Conservation (phyloP, 108 stramenopile genomes). For the Parietichytrium sp. region DNA sequence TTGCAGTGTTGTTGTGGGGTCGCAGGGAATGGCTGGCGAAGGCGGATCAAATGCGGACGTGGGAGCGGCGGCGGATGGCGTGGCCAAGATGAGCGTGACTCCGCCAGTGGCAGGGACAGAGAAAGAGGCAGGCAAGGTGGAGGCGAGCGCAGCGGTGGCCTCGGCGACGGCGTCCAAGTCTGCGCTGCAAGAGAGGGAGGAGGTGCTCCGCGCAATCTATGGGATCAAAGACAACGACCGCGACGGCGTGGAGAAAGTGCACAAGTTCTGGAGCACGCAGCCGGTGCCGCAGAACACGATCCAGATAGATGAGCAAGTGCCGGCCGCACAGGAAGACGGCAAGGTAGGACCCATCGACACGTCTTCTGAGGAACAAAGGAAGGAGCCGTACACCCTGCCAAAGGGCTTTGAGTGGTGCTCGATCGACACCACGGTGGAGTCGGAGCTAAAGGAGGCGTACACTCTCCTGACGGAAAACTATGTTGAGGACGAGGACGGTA, state of each 20-base stretch:
- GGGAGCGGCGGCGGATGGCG: too few species aligned
- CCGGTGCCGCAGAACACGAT: conserved; percentile 53
- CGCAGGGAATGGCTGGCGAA: too few species aligned
- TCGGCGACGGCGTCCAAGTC: too few species aligned
- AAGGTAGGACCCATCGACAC: conserved; percentile 79
- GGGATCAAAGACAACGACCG: too few species aligned
- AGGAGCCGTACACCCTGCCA: conserved; percentile 93
- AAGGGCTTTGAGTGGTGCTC: conserved; percentile 87
- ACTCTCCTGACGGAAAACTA: conserved; percentile 90
- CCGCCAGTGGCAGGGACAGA: too few species aligned
- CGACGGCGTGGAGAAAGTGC: conserved; percentile 49
- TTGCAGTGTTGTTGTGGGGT: too few species aligned
- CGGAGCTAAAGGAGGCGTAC: conserved; percentile 80
- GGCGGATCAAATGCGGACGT: too few species aligned
- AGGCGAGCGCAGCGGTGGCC: too few species aligned
- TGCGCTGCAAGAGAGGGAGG: too few species aligned
- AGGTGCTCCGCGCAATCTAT: too few species aligned
- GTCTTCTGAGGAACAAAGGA: conserved; percentile 69
- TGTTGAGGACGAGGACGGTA: conserved; percentile 95
- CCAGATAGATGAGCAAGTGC: background rate
- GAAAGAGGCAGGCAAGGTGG: too few species aligned
- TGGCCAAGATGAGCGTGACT: too few species aligned
- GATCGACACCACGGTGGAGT: conserved; percentile 72
- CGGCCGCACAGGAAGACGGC: conserved; percentile 50
- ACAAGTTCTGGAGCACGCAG: conserved; percentile 98